Conservation (phyloP, 768 basidiomycete genomes). For the Boletus tomentosulus region DNA sequence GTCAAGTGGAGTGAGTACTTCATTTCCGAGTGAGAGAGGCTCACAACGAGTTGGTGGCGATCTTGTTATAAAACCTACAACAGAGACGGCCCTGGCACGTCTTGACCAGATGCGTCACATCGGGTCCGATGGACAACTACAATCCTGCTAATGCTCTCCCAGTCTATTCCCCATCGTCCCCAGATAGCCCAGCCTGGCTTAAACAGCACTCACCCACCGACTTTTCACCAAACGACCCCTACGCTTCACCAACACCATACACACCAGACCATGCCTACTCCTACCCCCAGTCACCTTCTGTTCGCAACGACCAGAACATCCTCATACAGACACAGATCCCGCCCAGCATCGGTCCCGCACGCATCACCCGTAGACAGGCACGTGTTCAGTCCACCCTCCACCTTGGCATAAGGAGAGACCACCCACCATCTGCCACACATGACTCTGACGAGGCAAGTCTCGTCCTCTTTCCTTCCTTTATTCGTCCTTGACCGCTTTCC, state of each 20-base stretch:
- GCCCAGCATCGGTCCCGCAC: constrained; percentile 50
- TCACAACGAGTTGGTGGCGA: constrained; percentile 15
- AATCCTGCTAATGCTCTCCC: constrained; percentile 23
- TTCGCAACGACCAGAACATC: constrained; percentile 29
- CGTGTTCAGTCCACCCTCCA: constrained; percentile 33
- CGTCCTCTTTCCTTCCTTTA: background rate
- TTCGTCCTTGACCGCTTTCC: constrained; percentile 11
- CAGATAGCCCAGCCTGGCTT: constrained; percentile 32
- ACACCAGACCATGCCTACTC: constrained; percentile 27
- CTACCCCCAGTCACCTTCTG: constrained; percentile 27
- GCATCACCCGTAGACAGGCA: constrained; percentile 45
- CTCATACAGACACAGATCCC: constrained; percentile 39
- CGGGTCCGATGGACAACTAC: constrained; percentile 34
- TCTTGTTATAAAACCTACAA: constrained; percentile 29
- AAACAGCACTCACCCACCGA: constrained; percentile 19
- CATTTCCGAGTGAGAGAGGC: constrained; percentile 30
- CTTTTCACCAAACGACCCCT: constrained; percentile 27
- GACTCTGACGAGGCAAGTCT: constrained; percentile 27
- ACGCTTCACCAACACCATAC: constrained; percentile 23
- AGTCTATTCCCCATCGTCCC: constrained; percentile 28
- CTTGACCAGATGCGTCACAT: constrained; percentile 35
- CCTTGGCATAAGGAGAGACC: constrained; percentile 31
- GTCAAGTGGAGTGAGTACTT: constrained; percentile 26
- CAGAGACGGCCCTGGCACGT: constrained; percentile 27
- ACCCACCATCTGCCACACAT: constrained; percentile 17